Conservation (phyloP, 2,329 filamentous ascomycete genomes). For the Fusarium marasasianum region DNA sequence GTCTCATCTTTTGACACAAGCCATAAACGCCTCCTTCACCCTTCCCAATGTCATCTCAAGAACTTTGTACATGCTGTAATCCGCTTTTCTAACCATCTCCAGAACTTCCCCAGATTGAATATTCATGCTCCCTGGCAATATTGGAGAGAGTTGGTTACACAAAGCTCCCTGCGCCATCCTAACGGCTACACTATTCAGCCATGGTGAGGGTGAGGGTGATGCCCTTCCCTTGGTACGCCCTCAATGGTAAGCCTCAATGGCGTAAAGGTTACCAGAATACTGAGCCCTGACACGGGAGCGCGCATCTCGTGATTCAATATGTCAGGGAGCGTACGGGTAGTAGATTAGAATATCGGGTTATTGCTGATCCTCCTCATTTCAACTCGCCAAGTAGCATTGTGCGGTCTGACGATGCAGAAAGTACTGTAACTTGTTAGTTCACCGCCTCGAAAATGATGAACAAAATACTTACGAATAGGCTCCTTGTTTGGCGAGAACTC, state of each 20-base stretch:
- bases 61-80: slow-evolving; percentile 19
- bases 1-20: slow-evolving; percentile 33
- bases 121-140: slow-evolving; percentile 25
- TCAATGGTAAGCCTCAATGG: background rate
- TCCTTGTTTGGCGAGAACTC: slow-evolving; percentile 88
- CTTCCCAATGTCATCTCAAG: slow-evolving; percentile 23
- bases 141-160: slow-evolving; percentile 2
- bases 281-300: background rate
- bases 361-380: slow-evolving; percentile 57
- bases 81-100: slow-evolving; percentile 17
- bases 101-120: slow-evolving; percentile 10
- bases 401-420: slow-evolving; percentile 90
- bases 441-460: background rate
- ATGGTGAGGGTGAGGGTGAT: background rate
- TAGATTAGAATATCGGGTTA: slow-evolving; percentile 40
- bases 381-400: slow-evolving; percentile 86
- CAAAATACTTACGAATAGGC: slow-evolving; percentile 77
- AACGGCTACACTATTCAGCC: background rate
- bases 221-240: background rate
- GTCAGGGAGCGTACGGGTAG: background rate
- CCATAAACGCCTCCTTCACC: slow-evolving; percentile 30
- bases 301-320: slow-evolving; percentile 2
- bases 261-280: background rate
- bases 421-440: slow-evolving; percentile 67
- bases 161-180: slow-evolving; percentile 1